Evolutionary conservation across 2,329 filamentous ascomycete species (phyloP), one percentile per base, ranked within the genome.

Genomic region (Penicillium verrucosum): DNA sequence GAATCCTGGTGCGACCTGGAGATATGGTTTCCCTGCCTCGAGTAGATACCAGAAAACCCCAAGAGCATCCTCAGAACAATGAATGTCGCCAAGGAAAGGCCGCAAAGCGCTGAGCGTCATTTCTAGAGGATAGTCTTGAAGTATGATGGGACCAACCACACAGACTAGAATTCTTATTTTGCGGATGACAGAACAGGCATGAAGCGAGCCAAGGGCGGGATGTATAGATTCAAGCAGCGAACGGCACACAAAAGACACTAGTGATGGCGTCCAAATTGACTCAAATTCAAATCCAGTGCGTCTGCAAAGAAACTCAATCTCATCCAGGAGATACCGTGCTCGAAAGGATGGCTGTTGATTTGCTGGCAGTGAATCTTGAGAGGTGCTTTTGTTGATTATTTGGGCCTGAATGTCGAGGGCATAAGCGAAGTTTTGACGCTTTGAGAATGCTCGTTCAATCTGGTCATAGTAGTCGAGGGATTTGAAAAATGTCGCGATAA

Each of bases 21-120:
- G 78, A 69, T 93, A 86, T 5, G 76, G 65, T 16, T 78, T 77
- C 8, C 93, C 92, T 50, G 83, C 82, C 6, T 83, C 78, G 14
- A 97, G 79, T 1, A 99, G 81, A 73, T 96, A 97, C 71, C 91
- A 89, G 58, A 89, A 86, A 34, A 99, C 83, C 0, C 92, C 93
- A 43, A 97, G 81, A 1, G 90, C 87, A 76, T 99, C 94, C 68
- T 96, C 90, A 10, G 92, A 89, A 72, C 93, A 97, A 68, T 95
- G 89, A 0, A 87, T 82, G 64, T 97, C 88, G 1, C 88, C 87
- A 6, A 97, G 78, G 63, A 92, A 95, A 0, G 86, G 85, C 10
- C 89, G 82, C 21, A 96, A 80, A 1, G 89, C 88, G 66, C 92
- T 89, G 1, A 99, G 80, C 0, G 96, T 80, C 89, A 97, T 94